Evolutionary conservation across 148 eudicot species (phyloP).

Genomic region (Oxyria digyna): DNA sequence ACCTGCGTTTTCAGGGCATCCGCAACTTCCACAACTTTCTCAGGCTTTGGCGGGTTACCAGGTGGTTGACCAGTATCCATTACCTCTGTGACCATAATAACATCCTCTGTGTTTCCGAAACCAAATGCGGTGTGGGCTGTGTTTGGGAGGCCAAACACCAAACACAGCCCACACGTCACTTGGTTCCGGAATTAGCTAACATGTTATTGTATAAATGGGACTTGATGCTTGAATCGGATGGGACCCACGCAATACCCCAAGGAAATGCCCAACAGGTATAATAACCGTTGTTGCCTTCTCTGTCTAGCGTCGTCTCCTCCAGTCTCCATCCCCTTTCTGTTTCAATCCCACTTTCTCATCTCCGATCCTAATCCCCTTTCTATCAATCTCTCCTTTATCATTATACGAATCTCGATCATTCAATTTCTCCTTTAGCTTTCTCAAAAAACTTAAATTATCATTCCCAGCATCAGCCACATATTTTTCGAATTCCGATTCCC

Average conservation of each 20-base stretch:
- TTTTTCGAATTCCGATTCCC: conserved; percentile 54
- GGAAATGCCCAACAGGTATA: not conserved
- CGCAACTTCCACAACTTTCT: no score
- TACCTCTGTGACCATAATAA: no score
- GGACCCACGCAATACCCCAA: not conserved
- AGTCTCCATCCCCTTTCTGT: not conserved
- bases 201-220: no score
- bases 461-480: conserved; percentile 36
- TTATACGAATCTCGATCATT: not conserved
- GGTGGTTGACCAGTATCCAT: no score
- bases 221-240: not conserved
- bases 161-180: no score
- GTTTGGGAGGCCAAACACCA: no score
- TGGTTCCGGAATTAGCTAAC: no score
- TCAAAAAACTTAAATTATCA: conserved; percentile 27
- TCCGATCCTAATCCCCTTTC: not conserved
- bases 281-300: not conserved
- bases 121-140: no score
- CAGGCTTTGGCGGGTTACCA: no score
- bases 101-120: no score
- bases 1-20: no score
- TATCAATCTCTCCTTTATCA: not conserved
- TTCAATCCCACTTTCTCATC: conserved; percentile 2
- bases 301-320: not conserved
- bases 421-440: not conserved